Percentiles rank a stretch among this genome's conserved stretches.
phyloP scores from a whole-genome alignment of 768 basidiomycete genomes.

The Rhodotorula paludigena region DNA sequence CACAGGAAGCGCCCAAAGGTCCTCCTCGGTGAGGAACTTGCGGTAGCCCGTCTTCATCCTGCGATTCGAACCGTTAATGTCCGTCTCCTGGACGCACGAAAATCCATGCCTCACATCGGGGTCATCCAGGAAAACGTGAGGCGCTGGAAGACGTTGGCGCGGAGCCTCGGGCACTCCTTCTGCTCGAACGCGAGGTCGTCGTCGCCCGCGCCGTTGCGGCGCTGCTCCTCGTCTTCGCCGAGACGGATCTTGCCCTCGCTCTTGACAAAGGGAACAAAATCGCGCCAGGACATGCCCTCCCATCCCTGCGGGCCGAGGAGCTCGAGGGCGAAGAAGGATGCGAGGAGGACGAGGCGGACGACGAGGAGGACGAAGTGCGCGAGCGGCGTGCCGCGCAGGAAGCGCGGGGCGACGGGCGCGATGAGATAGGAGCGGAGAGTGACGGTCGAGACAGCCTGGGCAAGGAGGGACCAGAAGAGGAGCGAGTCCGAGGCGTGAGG shows the following conservation, averaged over 20 bases:
- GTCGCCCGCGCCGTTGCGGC: not conserved
- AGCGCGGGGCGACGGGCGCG: constrained; percentile 40
- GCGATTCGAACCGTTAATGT: constrained; percentile 50
- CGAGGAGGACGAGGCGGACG: constrained; percentile 53
- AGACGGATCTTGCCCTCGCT: constrained; percentile 28
- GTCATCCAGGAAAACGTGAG: constrained; percentile 81
- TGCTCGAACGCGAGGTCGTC: constrained; percentile 24
- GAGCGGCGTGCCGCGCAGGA: constrained; percentile 35
- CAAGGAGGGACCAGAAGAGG: constrained; percentile 77
- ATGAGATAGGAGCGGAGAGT: constrained; percentile 59
- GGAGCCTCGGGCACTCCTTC: constrained; percentile 30
- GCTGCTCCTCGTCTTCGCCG: constrained; percentile 14
- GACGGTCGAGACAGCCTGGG: constrained; percentile 53
- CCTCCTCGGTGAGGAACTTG: constrained; percentile 72
- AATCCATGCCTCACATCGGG: constrained; percentile 54
- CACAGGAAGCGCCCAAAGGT: constrained; percentile 64
- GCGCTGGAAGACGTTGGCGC: constrained; percentile 44
- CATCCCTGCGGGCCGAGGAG: constrained; percentile 60
- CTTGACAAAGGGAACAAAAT: constrained; percentile 37
- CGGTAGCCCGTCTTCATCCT: constrained; percentile 47
- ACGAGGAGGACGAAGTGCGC: constrained; percentile 45
- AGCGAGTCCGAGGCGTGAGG: constrained; percentile 52
- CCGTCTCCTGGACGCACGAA: constrained; percentile 41
- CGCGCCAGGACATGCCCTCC: constrained; percentile 41
- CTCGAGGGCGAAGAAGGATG: constrained; percentile 60